Base-by-base conservation (phyloP, 192 early-diverging fungal genomes). In the Dissophora ornata region DNA sequence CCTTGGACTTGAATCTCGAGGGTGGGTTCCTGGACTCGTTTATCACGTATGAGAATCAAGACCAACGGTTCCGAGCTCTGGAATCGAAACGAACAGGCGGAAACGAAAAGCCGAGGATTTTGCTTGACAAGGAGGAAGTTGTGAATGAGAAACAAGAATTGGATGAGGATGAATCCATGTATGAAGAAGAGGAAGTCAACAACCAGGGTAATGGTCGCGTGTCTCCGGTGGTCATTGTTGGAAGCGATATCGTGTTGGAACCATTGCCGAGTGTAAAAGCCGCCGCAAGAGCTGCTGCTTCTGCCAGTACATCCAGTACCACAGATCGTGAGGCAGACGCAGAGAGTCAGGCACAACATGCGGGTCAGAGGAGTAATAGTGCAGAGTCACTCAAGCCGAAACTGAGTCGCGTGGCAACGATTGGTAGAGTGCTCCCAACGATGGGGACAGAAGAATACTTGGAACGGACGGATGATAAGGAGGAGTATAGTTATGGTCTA, bases 391-490 rank as follows among this genome's bases (percentile, higher is more conserved):
- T 8, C 16, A 32, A 2, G n/a, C 40, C 45, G 8, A n/a, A 13
- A 10, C 51, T 56, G 21, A 22, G 44, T 24, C 57, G 59, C 2
- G 30, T 15, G 19, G 38, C 65, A 3, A 67, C 73, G 3, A 46
- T 77, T 28, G 73, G 73, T 5, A 25, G 11, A 1, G 10, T 34
- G 1, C 24, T 77, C 13, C 73, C 73, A 2, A 77, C 73, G 0
- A 67, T 77, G 42, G 73, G 73, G 0, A 77, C 73, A 10, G 73
- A 77, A 21, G 73, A 77, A 32, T 67, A 77, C 19, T 32, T 77
- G 38, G 73, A 77, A 34, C 49, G 73, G 29, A 77, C 73, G 18
- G 64, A 77, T 33, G 73, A 77, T 32, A 77, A 77, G 42, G 73
- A 77, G 38, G 73, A 77, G 38, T 77, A 75, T 44, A 64, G 57